These are phyloP conservation scores for Boletus vermiculosoides DNA, from an alignment of 768 basidiomycete genomes.

Conservation along the genomic window DNA sequence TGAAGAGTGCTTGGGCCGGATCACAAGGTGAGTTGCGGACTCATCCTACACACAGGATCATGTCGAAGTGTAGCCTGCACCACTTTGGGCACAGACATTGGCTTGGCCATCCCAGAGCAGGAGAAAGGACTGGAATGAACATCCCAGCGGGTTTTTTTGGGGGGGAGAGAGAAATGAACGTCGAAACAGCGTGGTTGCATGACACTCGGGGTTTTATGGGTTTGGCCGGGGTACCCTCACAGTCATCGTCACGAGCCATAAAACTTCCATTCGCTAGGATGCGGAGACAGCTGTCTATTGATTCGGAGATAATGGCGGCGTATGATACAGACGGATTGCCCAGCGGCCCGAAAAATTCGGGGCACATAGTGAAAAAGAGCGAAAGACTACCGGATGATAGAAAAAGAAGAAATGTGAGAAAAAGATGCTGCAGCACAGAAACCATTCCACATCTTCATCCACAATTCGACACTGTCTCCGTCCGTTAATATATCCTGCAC, in stretches of 20 bases:
- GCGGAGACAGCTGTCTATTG: neutral
- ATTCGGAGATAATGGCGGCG: too few relatives aligned
- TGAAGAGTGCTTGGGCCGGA: neutral
- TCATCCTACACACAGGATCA: neutral
- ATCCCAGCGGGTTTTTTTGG: neutral
- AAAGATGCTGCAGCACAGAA: too few relatives aligned
- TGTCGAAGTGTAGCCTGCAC: neutral
- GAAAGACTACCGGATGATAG: too few relatives aligned
- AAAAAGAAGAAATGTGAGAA: too few relatives aligned
- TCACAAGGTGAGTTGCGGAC: neutral
- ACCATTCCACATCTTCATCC: too few relatives aligned
- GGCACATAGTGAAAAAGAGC: too few relatives aligned
- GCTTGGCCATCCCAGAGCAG: neutral
- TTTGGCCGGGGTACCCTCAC: slow-evolving; percentile 15
- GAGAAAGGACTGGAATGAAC: neutral
- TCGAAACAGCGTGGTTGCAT: neutral
- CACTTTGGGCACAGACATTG: neutral
- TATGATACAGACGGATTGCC: too few relatives aligned
- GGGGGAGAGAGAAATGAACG: neutral
- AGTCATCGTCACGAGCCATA: slow-evolving; percentile 5
- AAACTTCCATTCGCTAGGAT: neutral
- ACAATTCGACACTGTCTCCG: too few relatives aligned
- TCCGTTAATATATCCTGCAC: too few relatives aligned
- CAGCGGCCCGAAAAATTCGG: too few relatives aligned
- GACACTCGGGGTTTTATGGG: neutral